These are phyloP conservation scores for Phyllosticta citribraziliensis DNA, from an alignment of 2,329 filamentous ascomycete species.

Conservation along the genomic window DNA sequence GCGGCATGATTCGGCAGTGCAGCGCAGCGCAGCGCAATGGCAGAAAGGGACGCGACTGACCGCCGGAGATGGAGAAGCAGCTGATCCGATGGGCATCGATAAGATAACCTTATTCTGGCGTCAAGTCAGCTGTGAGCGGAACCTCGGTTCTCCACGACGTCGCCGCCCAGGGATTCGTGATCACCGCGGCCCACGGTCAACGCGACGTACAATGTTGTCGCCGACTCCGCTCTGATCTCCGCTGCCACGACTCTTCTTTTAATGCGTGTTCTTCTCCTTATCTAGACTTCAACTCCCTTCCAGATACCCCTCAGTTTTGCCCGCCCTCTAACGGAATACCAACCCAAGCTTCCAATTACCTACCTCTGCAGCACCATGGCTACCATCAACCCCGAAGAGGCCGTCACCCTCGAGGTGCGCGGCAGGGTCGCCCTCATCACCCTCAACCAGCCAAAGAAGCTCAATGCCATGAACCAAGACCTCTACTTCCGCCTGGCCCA, in stretches of 20 bases:
- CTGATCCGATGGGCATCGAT: background rate
- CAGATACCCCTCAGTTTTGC: background rate
- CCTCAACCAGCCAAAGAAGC: conserved; percentile 74
- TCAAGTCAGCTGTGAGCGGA: background rate
- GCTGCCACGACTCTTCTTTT: background rate
- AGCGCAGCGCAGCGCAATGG: background rate
- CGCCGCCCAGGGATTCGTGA: background rate
- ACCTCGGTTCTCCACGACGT: conserved; percentile 8
- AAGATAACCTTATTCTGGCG: conserved; percentile 1
- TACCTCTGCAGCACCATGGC: background rate
- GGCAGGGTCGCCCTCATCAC: conserved; percentile 74
- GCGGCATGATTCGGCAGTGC: conserved; percentile 1
- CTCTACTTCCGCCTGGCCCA: conserved; percentile 71
- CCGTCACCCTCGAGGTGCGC: conserved; percentile 51
- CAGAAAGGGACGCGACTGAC: background rate
- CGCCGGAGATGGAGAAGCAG: background rate
- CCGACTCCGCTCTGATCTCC: background rate
- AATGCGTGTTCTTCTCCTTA: background rate
- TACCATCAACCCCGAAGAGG: conserved; percentile 25
- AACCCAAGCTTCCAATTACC: background rate
- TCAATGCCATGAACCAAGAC: conserved; percentile 66
- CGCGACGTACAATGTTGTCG: background rate
- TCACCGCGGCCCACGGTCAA: background rate
- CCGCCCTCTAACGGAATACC: background rate
- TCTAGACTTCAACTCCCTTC: background rate